Evolutionary conservation across 2,329 filamentous ascomycete genomes (phyloP).

Genomic region (Chaetoscypha palmicola): DNA sequence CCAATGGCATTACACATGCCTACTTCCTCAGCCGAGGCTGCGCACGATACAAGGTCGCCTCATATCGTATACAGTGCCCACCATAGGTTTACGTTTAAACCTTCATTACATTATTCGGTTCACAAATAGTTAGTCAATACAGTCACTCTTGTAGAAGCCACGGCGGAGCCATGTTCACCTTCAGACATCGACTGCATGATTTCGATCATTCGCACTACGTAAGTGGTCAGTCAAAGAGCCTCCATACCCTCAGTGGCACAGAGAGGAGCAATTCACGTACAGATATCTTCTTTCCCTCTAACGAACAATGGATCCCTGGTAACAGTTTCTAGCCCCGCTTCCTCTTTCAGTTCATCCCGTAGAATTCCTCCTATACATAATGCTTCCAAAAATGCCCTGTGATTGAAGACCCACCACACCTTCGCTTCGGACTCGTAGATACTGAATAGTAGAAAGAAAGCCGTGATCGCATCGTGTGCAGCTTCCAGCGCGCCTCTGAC

Average conservation of each 20-base stretch:
- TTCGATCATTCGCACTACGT: slow-evolving; percentile 52
- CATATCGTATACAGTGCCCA: too few species aligned
- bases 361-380: slow-evolving; percentile 58
- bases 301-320: slow-evolving; percentile 49
- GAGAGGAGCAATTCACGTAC: slow-evolving; percentile 36
- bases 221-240: slow-evolving; percentile 1
- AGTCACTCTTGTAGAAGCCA: slow-evolving; percentile 51
- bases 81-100: too few species aligned
- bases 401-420: slow-evolving; percentile 82
- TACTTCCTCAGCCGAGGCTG: too few species aligned
- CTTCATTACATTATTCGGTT: too few species aligned
- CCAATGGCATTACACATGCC: too few species aligned
- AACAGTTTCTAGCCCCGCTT: slow-evolving; percentile 39
- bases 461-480: slow-evolving; percentile 64
- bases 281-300: slow-evolving; percentile 53
- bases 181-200: slow-evolving; percentile 55
- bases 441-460: slow-evolving; percentile 67
- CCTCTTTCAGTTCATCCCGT: slow-evolving; percentile 42
- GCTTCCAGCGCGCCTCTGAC: slow-evolving; percentile 65
- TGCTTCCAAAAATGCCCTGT: slow-evolving; percentile 71
- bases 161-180: slow-evolving; percentile 48
- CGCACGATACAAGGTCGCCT: too few species aligned
- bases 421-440: slow-evolving; percentile 64
- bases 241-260: neutral
- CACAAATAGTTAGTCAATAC: slow-evolving; percentile 46